Conservation (phyloP, 345 rosid genomes). For the Populus euphratica region DNA sequence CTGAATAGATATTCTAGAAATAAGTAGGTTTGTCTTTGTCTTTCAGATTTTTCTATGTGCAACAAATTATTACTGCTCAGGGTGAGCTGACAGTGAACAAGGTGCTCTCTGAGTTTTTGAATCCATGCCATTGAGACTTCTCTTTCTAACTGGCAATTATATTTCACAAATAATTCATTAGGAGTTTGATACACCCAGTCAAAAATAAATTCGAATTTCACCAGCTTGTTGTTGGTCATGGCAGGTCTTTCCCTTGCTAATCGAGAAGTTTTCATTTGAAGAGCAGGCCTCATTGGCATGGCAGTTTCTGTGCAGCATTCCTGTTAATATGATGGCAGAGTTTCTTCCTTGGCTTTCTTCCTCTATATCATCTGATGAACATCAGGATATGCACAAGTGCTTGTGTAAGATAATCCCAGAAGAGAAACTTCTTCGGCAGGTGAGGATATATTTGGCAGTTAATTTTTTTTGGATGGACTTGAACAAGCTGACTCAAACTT, state of each 20-base stretch:
- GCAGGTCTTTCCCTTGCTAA: slow-evolving; percentile 75
- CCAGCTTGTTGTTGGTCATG: slow-evolving; percentile 12
- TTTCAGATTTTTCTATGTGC: not conserved
- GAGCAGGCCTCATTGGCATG: slow-evolving; percentile 83
- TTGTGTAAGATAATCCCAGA: slow-evolving; percentile 62
- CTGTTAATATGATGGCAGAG: slow-evolving; percentile 68
- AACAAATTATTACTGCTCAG: not conserved
- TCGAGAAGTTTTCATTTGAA: slow-evolving; percentile 62
- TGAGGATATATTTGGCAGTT: slow-evolving; percentile 20
- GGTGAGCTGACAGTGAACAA: not conserved
- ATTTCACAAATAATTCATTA: not conserved
- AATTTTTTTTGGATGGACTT: not conserved
- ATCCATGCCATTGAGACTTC: not conserved
- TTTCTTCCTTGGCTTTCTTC: slow-evolving; percentile 84
- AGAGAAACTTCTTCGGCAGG: slow-evolving; percentile 67
- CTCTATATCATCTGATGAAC: slow-evolving; percentile 66
- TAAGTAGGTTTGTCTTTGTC: not conserved
- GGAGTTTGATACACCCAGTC: slow-evolving; percentile 3
- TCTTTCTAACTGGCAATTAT: not conserved
- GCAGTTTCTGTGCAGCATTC: slow-evolving; percentile 88
- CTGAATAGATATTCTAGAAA: not conserved
- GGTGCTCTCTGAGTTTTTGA: slow-evolving; percentile 4
- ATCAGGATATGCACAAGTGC: slow-evolving; percentile 52
- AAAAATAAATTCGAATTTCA: slow-evolving; percentile 16
- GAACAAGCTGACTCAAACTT: slow-evolving; percentile 22